These are phyloP conservation scores for Sporopachydermia lactativora DNA, from an alignment of 805 yeast species.

Conservation along the genomic window DNA sequence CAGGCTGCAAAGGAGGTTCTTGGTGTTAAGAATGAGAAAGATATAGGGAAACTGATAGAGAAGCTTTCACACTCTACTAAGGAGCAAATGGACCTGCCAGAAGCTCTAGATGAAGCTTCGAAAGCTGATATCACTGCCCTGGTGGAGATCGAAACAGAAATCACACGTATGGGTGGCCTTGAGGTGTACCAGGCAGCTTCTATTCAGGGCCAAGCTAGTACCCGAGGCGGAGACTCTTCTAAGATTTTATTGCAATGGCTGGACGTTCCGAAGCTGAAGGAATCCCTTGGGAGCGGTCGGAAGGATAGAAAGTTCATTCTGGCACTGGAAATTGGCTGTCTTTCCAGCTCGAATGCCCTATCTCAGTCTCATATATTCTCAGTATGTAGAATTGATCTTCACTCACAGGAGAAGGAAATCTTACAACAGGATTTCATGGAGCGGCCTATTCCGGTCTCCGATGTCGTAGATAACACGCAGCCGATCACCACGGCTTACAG, in stretches of 20 bases:
- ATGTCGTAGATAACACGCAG: neutral
- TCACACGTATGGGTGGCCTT: constrained; percentile 58
- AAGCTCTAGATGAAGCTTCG: constrained; percentile 8
- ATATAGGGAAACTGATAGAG: constrained; percentile 10
- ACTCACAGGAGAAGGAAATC: constrained; percentile 65
- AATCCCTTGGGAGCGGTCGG: constrained; percentile 1
- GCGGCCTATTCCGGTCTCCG: constrained; percentile 38
- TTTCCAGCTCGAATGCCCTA: constrained; percentile 54
- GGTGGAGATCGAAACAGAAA: constrained; percentile 47
- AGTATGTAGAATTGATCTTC: constrained; percentile 57
- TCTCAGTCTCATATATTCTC: constrained; percentile 42
- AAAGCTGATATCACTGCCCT: constrained; percentile 19
- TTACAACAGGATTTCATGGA: constrained; percentile 75
- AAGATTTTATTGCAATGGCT: constrained; percentile 68
- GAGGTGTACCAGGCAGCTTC: constrained; percentile 77
- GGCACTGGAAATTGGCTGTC: constrained; percentile 77
- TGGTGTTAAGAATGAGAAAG: constrained; percentile 5
- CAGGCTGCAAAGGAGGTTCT: too few species aligned
- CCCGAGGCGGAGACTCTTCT: constrained; percentile 88
- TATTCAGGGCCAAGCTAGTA: constrained; percentile 60
- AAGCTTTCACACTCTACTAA: constrained; percentile 8
- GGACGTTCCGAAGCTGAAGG: constrained; percentile 18
- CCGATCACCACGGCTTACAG: neutral
- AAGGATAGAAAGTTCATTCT: constrained; percentile 8
- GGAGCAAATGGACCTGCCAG: constrained; percentile 9